Evolutionary conservation across 805 yeast genomes (phyloP).

Genomic region (Barnettozyma populi): DNA sequence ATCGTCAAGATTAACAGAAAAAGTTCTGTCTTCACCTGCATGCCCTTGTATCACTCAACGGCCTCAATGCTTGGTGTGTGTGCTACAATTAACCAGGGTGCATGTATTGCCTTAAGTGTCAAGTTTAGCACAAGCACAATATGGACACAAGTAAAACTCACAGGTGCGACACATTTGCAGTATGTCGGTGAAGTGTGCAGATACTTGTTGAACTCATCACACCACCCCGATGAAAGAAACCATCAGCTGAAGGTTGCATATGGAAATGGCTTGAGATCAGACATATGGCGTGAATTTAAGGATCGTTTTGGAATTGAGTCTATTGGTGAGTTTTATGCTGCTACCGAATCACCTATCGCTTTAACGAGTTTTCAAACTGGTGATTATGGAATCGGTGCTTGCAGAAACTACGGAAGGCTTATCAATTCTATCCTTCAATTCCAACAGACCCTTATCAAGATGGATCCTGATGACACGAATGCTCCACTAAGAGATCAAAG

Average conservation of each 20-base stretch:
- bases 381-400: slow-evolving; percentile 80
- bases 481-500: slow-evolving; percentile 62
- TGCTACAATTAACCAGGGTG: slow-evolving; percentile 63
- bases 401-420: slow-evolving; percentile 69
- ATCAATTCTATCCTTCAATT: slow-evolving; percentile 45
- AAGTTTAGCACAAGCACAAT: slow-evolving; percentile 79
- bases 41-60: slow-evolving; percentile 95
- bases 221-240: slow-evolving; percentile 56
- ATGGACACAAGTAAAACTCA: slow-evolving; percentile 81
- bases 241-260: slow-evolving; percentile 67
- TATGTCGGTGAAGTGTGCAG: slow-evolving; percentile 96
- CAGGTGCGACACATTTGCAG: slow-evolving; percentile 75
- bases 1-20: slow-evolving; percentile 52
- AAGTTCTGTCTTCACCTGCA: slow-evolving; percentile 74
- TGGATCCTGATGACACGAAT: slow-evolving; percentile 77
- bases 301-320: slow-evolving; percentile 65
- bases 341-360: slow-evolving; percentile 90
- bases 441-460: slow-evolving; percentile 58
- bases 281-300: slow-evolving; percentile 82
- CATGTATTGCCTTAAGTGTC: slow-evolving; percentile 69
- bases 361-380: slow-evolving; percentile 76
- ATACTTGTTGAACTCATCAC: slow-evolving; percentile 63
- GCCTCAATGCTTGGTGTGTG: slow-evolving; percentile 84
- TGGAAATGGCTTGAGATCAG: slow-evolving; percentile 88
- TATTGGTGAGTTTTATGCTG: slow-evolving; percentile 89